Base-by-base conservation (phyloP, 768 basidiomycete species). In the Psilocybe cubensis region DNA sequence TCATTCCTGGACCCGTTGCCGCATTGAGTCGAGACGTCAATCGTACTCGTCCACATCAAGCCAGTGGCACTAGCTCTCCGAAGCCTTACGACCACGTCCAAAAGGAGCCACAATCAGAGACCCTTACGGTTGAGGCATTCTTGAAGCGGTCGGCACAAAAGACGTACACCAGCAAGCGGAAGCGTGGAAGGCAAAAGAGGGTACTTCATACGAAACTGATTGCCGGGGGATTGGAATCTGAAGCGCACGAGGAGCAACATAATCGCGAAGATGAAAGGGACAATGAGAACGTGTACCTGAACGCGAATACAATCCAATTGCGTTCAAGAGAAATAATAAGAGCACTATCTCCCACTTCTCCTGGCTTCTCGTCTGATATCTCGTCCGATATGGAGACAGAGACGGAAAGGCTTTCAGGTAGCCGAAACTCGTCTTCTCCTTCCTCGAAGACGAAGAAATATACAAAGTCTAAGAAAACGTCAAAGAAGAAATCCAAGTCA, bases 71-170 rank as follows among this genome's bases (percentile, higher is more conserved):
- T 38, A n/a, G n/a, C n/a, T n/a, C 35, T 11, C 35, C 35, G 5
- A 38, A n/a, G 12, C 14, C 35, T 17, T n/a, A n/a, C n/a, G n/a
- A n/a, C n/a, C n/a, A n/a, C n/a, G n/a, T n/a, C n/a, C 33, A 31
- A 29, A 23, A 2, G 3, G 23, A 38, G 21, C 17, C 56, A 50
- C 17, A 45, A 7, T 4, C n/a, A 21, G 25, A 42, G 6, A 27
- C 47, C 10, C 45, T 73, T 3, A 66, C 70, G 25, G 69, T 76
- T 1, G 73, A 76, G 29, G 58, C 56, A 9, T 74, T 75, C 50
- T 56, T 76, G 14, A 62, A 63, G 31, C 56, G 60, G n/a, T 64
- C 65, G 7, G 40, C 51, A 14, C 54, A 50, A 17, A 54, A 56
- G 3, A 58, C 25, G n/a, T 33, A 51, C n/a, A 52, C 48, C 3